phyloP scores from a whole-genome alignment of 2,329 filamentous ascomycete species.

The Nemania serpens region DNA sequence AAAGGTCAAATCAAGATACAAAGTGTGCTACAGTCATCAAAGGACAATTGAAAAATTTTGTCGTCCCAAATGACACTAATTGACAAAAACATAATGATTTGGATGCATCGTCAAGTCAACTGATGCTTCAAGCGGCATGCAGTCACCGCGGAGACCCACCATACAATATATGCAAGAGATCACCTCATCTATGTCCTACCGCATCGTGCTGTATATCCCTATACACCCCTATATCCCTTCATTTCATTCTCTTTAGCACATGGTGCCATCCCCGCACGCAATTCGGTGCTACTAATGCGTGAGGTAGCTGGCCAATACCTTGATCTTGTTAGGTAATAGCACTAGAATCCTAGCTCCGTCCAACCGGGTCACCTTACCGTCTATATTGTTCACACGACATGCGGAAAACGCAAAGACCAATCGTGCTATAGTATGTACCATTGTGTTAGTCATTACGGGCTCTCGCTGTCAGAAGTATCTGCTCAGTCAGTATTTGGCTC shows the following conservation, averaged over 20 bases:
- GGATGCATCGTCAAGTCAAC: conserved; percentile 14
- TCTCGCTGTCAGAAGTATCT: conserved; percentile 14
- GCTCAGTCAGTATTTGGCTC: conserved; percentile 13
- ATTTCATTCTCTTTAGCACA: conserved; percentile 22
- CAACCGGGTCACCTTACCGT: conserved; percentile 22
- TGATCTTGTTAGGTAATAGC: conserved; percentile 35
- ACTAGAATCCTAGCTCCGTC: conserved; percentile 26
- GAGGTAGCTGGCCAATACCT: conserved; percentile 30
- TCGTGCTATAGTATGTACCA: conserved; percentile 19
- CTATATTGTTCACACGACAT: conserved; percentile 20
- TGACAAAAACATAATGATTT: not conserved
- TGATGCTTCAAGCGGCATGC: not conserved
- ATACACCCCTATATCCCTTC: conserved; percentile 15
- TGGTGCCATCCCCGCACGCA: conserved; percentile 33
- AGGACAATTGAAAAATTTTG: not conserved
- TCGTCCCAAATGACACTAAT: conserved; percentile 9
- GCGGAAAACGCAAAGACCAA: conserved; percentile 27
- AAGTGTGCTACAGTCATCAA: conserved; percentile 4
- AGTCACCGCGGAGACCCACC: conserved; percentile 24
- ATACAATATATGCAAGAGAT: conserved; percentile 17
- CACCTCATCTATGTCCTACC: conserved; percentile 11
- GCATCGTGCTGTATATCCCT: conserved; percentile 11
- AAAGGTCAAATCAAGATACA: conserved; percentile 11
- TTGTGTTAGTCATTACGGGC: conserved; percentile 27
- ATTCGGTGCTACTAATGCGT: conserved; percentile 33